A percentile compares a stretch with the other conserved stretches of the same genome.
Evolutionary conservation across 2,329 filamentous ascomycete species (phyloP).

Genomic region (Talaromyces sp.): DNA sequence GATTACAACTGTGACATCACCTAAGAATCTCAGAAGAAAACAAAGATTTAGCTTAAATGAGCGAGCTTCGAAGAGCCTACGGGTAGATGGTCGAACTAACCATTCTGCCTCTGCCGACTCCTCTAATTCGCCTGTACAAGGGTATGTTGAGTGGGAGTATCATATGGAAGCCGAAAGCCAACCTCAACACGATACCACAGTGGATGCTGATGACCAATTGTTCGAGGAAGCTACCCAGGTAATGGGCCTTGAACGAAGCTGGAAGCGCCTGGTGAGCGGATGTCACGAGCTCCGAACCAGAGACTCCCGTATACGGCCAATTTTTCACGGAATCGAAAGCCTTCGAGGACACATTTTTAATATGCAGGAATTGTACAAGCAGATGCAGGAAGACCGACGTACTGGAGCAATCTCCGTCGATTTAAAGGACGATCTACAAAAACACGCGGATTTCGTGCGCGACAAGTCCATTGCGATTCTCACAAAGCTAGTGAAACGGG

Average conservation of each 20-base stretch:
- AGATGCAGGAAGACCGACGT: slow-evolving; percentile 6
- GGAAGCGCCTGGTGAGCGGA: slow-evolving; percentile 1
- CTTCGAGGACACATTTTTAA: neutral
- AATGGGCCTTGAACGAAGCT: neutral
- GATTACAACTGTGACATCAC: neutral
- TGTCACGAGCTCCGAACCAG: neutral
- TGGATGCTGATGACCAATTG: neutral
- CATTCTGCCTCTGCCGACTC: neutral
- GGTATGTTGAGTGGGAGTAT: slow-evolving; percentile 6
- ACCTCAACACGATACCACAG: neutral
- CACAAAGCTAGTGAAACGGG: neutral
- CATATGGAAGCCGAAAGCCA: neutral
- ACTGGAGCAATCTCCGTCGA: neutral
- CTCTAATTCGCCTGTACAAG: neutral
- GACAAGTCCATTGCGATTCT: slow-evolving; percentile 2
- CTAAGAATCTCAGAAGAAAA: neutral
- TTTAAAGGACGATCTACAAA: neutral
- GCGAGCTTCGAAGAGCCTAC: neutral
- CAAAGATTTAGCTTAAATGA: neutral
- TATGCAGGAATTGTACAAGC: slow-evolving; percentile 2
- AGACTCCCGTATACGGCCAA: neutral
- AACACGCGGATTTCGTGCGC: neutral
- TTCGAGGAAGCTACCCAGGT: slow-evolving; percentile 7
- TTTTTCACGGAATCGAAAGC: neutral
- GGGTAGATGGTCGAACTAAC: neutral